A percentile compares a stretch with the other conserved stretches of the same genome.
Conservation (phyloP, 352 stramenopile species). For the Phytophthora agathidicida region DNA sequence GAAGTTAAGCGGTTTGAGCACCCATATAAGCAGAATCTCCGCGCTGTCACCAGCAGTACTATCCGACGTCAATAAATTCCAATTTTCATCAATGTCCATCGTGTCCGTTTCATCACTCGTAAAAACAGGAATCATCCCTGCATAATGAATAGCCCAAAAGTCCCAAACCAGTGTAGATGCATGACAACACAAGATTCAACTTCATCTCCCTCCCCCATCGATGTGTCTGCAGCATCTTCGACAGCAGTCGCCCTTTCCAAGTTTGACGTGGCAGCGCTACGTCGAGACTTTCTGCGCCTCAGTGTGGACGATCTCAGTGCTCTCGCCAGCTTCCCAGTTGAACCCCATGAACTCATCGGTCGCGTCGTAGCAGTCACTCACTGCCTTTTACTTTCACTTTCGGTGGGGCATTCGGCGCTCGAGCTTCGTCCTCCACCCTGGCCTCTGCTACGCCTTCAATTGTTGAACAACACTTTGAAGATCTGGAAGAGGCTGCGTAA, state of each 20-base stretch:
- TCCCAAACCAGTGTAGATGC: constrained; percentile 15
- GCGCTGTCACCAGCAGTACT: constrained; percentile 3
- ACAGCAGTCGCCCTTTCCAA: neutral
- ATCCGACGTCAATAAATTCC: constrained; percentile 2
- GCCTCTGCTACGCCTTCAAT: constrained; percentile 58
- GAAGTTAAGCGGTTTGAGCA: constrained; percentile 26
- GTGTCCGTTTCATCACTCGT: constrained; percentile 17
- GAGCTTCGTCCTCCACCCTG: constrained; percentile 44
- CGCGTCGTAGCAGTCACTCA: constrained; percentile 41
- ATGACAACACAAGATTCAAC: constrained; percentile 24
- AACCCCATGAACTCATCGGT: constrained; percentile 53
- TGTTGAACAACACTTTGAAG: constrained; percentile 35
- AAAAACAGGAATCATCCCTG: too few species aligned
- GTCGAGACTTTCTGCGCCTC: constrained; percentile 34
- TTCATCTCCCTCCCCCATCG: neutral
- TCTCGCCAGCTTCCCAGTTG: constrained; percentile 43
- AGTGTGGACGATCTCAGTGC: constrained; percentile 47
- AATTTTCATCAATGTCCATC: neutral
- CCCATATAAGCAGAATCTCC: constrained; percentile 22
- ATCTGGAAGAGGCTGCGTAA: constrained; percentile 51
- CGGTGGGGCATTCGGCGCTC: constrained; percentile 27
- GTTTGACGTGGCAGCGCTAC: constrained; percentile 28
- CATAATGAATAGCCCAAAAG: constrained; percentile 17
- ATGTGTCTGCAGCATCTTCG: constrained; percentile 1
- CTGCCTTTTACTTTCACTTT: constrained; percentile 50